Evolutionary conservation across 306 rosid genomes (phyloP), one percentile per base, ranked within the genome.

Genomic region (Glycyrrhiza uralensis): DNA sequence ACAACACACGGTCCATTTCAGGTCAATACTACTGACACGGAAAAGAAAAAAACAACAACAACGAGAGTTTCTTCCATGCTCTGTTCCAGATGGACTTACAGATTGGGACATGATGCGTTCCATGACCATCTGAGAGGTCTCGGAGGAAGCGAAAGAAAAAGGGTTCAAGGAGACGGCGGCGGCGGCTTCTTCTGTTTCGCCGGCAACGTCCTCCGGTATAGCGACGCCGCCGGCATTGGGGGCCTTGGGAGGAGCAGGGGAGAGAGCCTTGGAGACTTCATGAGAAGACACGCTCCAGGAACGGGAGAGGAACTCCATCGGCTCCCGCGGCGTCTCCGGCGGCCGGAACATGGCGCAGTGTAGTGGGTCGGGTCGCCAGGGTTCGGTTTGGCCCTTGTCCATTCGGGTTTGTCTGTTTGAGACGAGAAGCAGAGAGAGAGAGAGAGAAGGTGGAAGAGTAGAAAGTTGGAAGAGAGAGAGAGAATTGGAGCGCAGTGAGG

Each of bases 81-180:
- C 32, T 52, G 67, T 28, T 39, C 6, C 2, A 2, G 24, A 6
- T 5, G 20, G 12, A 71, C 91, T 81, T 73, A 93, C 98, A 69
- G 98, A 91, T 66, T 93, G 97, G 3, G 97, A 91, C 90, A 93
- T 83, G 26, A 93, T 93, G 4, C 98, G 87, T 32, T 93, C 98
- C 97, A 93, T 87, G 12, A 93, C 92, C 89, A 91, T 87, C 76
- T 81, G 97, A 0, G 98, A 91, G 4, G 97, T 93, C 67, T 93
- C 98, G 0, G 96, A 84, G 15, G 88, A 89, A 13, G 98, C 96
- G 33, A 89, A 91, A 0, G 96, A 91, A 51, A 94, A 94, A 0
- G 97, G 97, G 83, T 94, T 87, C 49, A 90, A 89, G 1, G 92
- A 86, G 17, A 91, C 81, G 1, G 78, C 13, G 42, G 78, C 13